Evolutionary conservation across 2,329 filamentous ascomycete genomes (phyloP).

Genomic region (Fusarium sp.): DNA sequence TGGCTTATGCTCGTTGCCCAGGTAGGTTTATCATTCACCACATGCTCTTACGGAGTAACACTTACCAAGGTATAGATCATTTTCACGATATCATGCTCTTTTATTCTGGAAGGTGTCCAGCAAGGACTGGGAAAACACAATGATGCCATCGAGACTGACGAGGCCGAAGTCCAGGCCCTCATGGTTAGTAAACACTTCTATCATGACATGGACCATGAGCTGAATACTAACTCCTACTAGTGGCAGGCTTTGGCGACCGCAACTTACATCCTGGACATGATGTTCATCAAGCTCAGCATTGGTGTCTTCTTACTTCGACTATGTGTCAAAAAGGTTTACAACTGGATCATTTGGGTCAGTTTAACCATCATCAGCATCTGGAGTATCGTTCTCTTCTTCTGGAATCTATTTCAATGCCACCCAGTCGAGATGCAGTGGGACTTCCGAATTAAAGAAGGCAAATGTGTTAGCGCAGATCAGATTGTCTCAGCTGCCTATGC

Average conservation of each 20-base stretch:
- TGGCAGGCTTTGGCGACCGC: conserved; percentile 66
- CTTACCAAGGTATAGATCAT: conserved; percentile 51
- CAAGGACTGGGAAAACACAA: conserved; percentile 63
- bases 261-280: conserved; percentile 66
- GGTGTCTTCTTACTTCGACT: conserved; percentile 65
- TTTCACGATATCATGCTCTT: conserved; percentile 62
- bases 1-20: conserved; percentile 66
- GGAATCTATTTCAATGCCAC: conserved; percentile 65
- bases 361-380: conserved; percentile 61
- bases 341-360: conserved; percentile 61
- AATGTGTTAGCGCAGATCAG: conserved; percentile 59
- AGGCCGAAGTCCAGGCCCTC: conserved; percentile 59
- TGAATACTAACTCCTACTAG: conserved; percentile 46
- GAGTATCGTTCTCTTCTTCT: conserved; percentile 63
- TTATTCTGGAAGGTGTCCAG: conserved; percentile 59
- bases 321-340: conserved; percentile 60
- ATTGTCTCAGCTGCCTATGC: conserved; percentile 64
- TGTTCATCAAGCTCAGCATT: conserved; percentile 69
- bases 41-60: background rate
- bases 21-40: conserved; percentile 50
- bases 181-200: conserved; percentile 53
- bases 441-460: conserved; percentile 58
- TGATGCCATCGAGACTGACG: conserved; percentile 54
- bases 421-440: conserved; percentile 67
- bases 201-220: background rate